Base-by-base conservation (phyloP, 2,329 filamentous ascomycete genomes). In the Scolecobasidium constrictum region DNA sequence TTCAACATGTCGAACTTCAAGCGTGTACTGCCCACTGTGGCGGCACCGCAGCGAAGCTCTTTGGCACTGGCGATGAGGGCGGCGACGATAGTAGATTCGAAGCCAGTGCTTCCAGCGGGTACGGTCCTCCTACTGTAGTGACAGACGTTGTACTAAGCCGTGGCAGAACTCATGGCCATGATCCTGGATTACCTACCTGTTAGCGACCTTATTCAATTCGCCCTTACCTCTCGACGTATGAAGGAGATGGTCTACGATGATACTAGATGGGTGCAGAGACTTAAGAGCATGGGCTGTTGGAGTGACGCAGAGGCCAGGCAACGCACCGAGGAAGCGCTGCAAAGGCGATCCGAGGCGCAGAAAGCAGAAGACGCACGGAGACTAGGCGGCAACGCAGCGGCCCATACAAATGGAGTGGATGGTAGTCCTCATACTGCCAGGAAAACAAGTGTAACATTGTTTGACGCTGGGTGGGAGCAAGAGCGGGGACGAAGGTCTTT, bases 201-300 rank as follows among this genome's bases (percentile, higher is more conserved):
- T 20, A 68, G 81, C 47, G 90, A 95, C 60, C 80, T 94, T 54
- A 75, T 96, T 58, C 78, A 79, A 51, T 90, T 86, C 57, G 90
- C 92, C 35, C 80, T 82, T 49, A 80, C 84, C 18, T 94, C 86
- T 46, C 83, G 77, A 56, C 83, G 86, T 47, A 77, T 96, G 73
- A 82, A 83, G 57, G 92, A 98, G 64, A 98, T 98, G 88, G 88
- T 95, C 3, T 98, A 96, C 63, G 92, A 98, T 60, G 92, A 98
- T 61, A 86, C 87, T 39, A 76, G 90, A 66, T 98, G 92, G 92
- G 83, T 96, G 31, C 78, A 85, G 49, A 76, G 85, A 49, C 64
- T 98, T 43, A 83, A 83, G 58, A 79, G 74, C 46, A 94, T 98
- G 79, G 85, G 82, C 2, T 83, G 84, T 51, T 98, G 92, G 92